Evolutionary conservation across 106 monocot genomes (phyloP).

Genomic region (Allium cepa): DNA sequence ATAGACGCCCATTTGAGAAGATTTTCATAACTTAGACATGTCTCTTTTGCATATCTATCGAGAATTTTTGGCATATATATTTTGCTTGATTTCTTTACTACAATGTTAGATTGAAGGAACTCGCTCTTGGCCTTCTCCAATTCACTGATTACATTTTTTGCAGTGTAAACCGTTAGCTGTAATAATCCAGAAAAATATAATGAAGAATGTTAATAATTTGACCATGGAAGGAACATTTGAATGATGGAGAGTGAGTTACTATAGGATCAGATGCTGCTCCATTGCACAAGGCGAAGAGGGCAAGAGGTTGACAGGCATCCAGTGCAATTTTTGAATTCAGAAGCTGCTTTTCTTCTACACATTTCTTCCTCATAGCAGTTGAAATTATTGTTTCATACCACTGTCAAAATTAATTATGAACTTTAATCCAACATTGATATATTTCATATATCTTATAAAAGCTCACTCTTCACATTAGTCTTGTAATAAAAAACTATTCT

Average conservation of each 20-base stretch:
- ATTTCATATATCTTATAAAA: too few species aligned
- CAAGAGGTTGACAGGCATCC: constrained; percentile 34
- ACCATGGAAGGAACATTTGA: neutral
- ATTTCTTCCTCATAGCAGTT: constrained; percentile 68
- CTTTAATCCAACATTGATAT: too few species aligned
- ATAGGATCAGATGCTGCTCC: constrained; percentile 76
- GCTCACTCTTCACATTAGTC: too few species aligned
- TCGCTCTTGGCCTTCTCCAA: constrained; percentile 57
- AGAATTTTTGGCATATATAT: constrained; percentile 57
- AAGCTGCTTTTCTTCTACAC: constrained; percentile 53
- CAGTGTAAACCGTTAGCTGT: constrained; percentile 63
- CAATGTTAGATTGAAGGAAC: constrained; percentile 57
- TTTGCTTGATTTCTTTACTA: constrained; percentile 59
- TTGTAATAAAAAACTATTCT: too few species aligned
- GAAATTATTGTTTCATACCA: constrained; percentile 79
- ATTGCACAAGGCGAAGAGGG: constrained; percentile 51
- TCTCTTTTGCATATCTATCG: constrained; percentile 57
- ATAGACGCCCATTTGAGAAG: constrained; percentile 44
- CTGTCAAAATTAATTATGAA: constrained; percentile 19
- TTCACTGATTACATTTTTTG: constrained; percentile 49
- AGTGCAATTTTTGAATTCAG: constrained; percentile 37
- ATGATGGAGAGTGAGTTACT: constrained; percentile 19
- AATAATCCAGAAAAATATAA: neutral
- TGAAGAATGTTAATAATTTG: neutral
- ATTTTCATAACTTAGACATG: constrained; percentile 27